These are phyloP conservation scores for Kluyveromyces nonfermentans DNA, from an alignment of 805 yeast genomes.

Conservation along the genomic window DNA sequence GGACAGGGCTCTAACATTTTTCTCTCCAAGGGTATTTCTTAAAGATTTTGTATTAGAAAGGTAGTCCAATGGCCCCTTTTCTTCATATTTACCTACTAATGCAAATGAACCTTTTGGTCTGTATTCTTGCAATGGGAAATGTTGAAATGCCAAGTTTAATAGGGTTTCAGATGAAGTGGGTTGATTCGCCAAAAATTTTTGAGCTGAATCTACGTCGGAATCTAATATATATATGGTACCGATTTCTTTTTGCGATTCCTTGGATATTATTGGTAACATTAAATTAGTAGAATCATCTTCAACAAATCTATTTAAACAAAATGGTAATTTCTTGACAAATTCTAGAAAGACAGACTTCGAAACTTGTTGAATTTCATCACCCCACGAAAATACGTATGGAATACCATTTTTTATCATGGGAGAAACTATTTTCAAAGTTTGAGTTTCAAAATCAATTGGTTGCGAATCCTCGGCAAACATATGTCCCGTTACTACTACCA, in stretches of 20 bases:
- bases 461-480: conserved; percentile 44
- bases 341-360: conserved; percentile 36
- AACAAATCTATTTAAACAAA: conserved; percentile 36
- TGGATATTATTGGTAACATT: neutral
- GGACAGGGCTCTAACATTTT: conserved; percentile 44
- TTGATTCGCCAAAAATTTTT: neutral
- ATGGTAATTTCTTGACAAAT: conserved; percentile 40
- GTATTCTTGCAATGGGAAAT: conserved; percentile 57
- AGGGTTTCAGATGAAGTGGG: neutral
- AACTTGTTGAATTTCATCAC: conserved; percentile 50
- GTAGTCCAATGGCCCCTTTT: conserved; percentile 11
- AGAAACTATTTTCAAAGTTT: conserved; percentile 46
- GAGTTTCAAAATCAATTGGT: conserved; percentile 52
- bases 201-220: conserved; percentile 3
- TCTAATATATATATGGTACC: conserved; percentile 10
- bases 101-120: conserved; percentile 32
- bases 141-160: conserved; percentile 54
- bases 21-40: conserved; percentile 30
- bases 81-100: conserved; percentile 31
- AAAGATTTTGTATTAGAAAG: conserved; percentile 31
- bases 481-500: conserved; percentile 60
- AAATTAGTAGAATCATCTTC: conserved; percentile 34
- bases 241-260: neutral
- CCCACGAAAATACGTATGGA: conserved; percentile 54
- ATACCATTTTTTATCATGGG: conserved; percentile 44